Evolutionary conservation across 2,329 filamentous ascomycete genomes (phyloP).

Genomic region (Ascochyta rabiei): DNA sequence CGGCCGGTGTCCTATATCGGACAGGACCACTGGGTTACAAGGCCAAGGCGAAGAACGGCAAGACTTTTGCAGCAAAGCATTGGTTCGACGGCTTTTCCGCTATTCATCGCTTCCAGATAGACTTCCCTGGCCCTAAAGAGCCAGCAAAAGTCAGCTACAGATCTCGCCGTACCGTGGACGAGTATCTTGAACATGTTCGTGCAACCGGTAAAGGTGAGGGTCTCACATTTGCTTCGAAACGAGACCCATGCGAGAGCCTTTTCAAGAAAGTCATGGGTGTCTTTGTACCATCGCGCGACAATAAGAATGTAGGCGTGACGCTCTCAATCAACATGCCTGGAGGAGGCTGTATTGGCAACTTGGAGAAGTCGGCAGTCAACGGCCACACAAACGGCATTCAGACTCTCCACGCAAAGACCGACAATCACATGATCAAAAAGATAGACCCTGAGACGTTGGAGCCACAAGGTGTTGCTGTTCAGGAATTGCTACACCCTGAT

Average conservation of each 20-base stretch:
- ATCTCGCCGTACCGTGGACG: slow-evolving; percentile 71
- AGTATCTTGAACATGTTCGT: slow-evolving; percentile 65
- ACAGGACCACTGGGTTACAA: slow-evolving; percentile 69
- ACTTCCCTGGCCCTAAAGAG: slow-evolving; percentile 47
- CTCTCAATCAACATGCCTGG: slow-evolving; percentile 70
- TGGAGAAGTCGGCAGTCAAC: slow-evolving; percentile 23
- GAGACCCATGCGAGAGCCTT: slow-evolving; percentile 75
- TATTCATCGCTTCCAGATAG: slow-evolving; percentile 74
- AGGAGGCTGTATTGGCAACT: slow-evolving; percentile 9
- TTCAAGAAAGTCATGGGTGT: slow-evolving; percentile 74
- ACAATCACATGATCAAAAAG: slow-evolving; percentile 62
- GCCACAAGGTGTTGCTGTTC: slow-evolving; percentile 67
- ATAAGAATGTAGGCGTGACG: slow-evolving; percentile 69
- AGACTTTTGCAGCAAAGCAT: slow-evolving; percentile 66
- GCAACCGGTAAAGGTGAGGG: slow-evolving; percentile 62
- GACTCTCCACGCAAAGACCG: slow-evolving; percentile 65
- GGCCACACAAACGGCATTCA: slow-evolving; percentile 49
- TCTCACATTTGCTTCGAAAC: slow-evolving; percentile 72
- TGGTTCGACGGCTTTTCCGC: slow-evolving; percentile 84
- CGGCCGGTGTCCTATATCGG: slow-evolving; percentile 73
- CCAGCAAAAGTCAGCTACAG: slow-evolving; percentile 67
- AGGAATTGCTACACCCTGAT: slow-evolving; percentile 68
- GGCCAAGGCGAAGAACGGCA: slow-evolving; percentile 65
- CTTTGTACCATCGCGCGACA: slow-evolving; percentile 52
- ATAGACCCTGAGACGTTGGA: slow-evolving; percentile 75